phyloP scores from a whole-genome alignment of 2,329 filamentous ascomycete species.

The Beauveria asiatica region DNA sequence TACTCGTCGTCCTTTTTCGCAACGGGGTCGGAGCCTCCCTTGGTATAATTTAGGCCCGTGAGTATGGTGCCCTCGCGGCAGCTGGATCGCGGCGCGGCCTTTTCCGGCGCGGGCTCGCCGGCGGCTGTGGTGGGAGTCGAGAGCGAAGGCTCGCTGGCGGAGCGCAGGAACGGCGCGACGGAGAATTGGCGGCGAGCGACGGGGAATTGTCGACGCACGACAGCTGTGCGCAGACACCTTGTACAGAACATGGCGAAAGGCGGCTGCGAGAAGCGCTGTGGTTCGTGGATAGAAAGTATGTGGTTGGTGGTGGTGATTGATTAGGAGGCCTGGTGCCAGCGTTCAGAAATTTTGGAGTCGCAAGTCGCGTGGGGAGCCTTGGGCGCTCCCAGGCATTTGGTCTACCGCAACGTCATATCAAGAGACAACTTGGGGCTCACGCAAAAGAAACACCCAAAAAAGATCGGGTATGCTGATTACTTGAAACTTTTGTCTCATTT shows the following conservation, averaged over 20 bases:
- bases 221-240: slow-evolving; percentile 40
- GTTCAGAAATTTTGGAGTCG: slow-evolving; percentile 15
- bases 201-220: slow-evolving; percentile 23
- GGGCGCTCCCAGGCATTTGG: background rate
- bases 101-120: slow-evolving; percentile 21
- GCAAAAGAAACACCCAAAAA: background rate
- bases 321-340: background rate
- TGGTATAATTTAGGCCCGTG: slow-evolving; percentile 68
- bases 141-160: slow-evolving; percentile 28
- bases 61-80: slow-evolving; percentile 62
- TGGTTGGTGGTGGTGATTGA: slow-evolving; percentile 13
- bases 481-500: slow-evolving; percentile 18
- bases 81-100: slow-evolving; percentile 33
- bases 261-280: background rate
- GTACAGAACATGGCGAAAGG: slow-evolving; percentile 30
- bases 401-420: background rate
- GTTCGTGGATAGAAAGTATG: slow-evolving; percentile 17
- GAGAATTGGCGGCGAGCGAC: slow-evolving; percentile 33
- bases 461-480: background rate
- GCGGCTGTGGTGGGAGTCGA: slow-evolving; percentile 26
- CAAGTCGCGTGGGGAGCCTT: slow-evolving; percentile 20
- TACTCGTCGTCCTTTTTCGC: slow-evolving; percentile 69
- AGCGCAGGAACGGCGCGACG: slow-evolving; percentile 26
- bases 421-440: no score
- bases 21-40: slow-evolving; percentile 63